Conservation (phyloP, 768 basidiomycete species). For the Lactarius tabidus region DNA sequence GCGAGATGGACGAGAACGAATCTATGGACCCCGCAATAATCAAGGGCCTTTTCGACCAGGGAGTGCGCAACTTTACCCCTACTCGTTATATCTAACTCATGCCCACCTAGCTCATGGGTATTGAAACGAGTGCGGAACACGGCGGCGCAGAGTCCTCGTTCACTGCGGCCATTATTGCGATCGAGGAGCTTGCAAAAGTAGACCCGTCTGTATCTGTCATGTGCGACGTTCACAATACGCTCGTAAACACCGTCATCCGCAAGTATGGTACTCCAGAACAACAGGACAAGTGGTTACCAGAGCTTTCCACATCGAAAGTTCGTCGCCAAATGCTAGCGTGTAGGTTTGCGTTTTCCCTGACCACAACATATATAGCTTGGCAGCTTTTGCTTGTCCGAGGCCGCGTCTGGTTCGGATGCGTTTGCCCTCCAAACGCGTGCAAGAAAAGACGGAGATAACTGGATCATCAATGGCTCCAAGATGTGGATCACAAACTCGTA, state of each 20-base stretch:
- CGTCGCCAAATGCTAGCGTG: slow-evolving; percentile 8
- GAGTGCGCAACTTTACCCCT: slow-evolving; percentile 47
- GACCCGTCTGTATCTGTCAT: slow-evolving; percentile 96
- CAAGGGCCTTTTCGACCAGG: slow-evolving; percentile 89
- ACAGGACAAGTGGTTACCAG: slow-evolving; percentile 84
- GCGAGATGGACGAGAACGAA: slow-evolving; percentile 98
- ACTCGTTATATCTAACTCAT: slow-evolving; percentile 6
- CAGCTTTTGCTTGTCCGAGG: slow-evolving; percentile 92
- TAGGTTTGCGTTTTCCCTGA: neutral
- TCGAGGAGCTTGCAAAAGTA: slow-evolving; percentile 94
- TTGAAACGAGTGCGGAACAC: slow-evolving; percentile 81
- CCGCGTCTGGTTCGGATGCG: slow-evolving; percentile 92
- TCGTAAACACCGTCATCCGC: slow-evolving; percentile 92
- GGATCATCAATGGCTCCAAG: slow-evolving; percentile 93
- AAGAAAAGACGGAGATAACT: slow-evolving; percentile 78
- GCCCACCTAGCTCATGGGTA: slow-evolving; percentile 81
- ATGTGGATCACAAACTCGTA: slow-evolving; percentile 99
- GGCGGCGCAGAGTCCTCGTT: slow-evolving; percentile 91
- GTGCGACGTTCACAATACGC: slow-evolving; percentile 98
- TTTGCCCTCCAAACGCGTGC: slow-evolving; percentile 95
- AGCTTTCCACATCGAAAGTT: slow-evolving; percentile 74
- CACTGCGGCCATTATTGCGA: slow-evolving; percentile 91
- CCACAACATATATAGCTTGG: slow-evolving; percentile 58
- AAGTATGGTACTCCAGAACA: slow-evolving; percentile 82
- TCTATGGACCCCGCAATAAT: slow-evolving; percentile 87